phyloP scores from a whole-genome alignment of 208 protist genomes.

The Wallacemonas sp. region DNA sequence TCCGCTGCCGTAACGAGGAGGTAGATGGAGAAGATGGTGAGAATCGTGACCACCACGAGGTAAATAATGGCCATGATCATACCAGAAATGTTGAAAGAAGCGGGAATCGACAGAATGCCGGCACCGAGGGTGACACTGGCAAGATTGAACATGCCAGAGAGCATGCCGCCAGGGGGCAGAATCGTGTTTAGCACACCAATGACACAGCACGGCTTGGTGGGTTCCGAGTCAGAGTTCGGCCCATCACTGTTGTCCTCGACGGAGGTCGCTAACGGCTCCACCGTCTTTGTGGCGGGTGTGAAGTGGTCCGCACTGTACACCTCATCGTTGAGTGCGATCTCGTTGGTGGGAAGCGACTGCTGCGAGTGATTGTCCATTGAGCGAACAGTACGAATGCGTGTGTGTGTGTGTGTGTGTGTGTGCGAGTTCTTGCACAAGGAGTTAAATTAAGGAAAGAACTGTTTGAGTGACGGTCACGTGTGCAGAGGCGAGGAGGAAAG shows the following conservation, averaged over 20 bases:
- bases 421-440: too few species aligned
- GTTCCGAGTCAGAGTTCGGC: conserved; percentile 30
- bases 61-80: conserved; percentile 65
- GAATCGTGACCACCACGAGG: conserved; percentile 41
- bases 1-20: conserved; percentile 49
- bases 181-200: not conserved
- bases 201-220: conserved; percentile 34
- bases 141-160: conserved; percentile 63
- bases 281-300: not conserved
- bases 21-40: conserved; percentile 67
- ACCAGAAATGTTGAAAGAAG: conserved; percentile 47
- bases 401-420: too few species aligned
- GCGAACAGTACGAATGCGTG: too few species aligned
- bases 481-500: too few species aligned
- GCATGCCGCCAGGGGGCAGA: conserved; percentile 46
- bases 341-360: not conserved
- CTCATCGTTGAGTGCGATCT: conserved; percentile 17
- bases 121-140: conserved; percentile 57
- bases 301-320: not conserved
- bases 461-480: too few species aligned
- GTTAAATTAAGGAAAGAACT: too few species aligned
- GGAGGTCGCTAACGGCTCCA: conserved; percentile 19
- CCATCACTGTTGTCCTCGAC: too few species aligned
- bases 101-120: conserved; percentile 60
- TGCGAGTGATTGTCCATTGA: not conserved